Base-by-base conservation (phyloP, 441 rosid genomes). In the Dalechampia spathulata region DNA sequence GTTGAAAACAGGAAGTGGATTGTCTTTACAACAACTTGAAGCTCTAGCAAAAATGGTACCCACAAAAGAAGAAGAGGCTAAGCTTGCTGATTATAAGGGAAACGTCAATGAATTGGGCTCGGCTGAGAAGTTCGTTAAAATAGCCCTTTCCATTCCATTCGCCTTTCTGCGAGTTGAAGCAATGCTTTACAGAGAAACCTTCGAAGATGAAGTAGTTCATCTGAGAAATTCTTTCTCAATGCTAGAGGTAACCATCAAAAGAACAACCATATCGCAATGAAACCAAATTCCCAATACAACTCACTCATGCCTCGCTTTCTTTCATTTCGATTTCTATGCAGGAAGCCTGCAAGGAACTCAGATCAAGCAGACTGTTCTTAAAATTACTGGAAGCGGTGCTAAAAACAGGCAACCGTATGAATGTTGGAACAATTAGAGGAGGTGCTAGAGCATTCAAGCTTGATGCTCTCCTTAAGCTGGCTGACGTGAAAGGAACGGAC, bases 311-410 rank as follows among this genome's bases (percentile, higher is more conserved):
- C 19, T 38, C 28, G 39, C 22, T 9, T 30, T 30, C 34, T 30
- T 4, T 19, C 2, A 2, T 6, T 64, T 14, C 10, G 40, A 30
- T 1, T 43, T 58, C 25, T n/a, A 48, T 21, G 15, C 59, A 93
- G 99, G 99, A 93, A 65, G 99, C 97, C 26, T 93, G 97, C 82
- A 89, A 79, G 79, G 96, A 89, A 71, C 92, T 93, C 32, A 79
- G 96, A 49, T 93, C 99, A 50, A 86, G 89, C 70, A 80, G 96
- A 62, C 75, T 92, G 21, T 92, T 92, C 78, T 58, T 89, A 42
- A 92, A 92, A 71, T 75, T 92, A 21, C 81, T 92, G 1, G 99
- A 92, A 72, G 92, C 99, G 6, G 97, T 92, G 9, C 81, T 92
- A 5, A 92, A 92, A 70, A 92, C 97, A 3, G 97, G 99, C 15